Evolutionary conservation across 1,284 basidiomycete genomes (phyloP).

Genomic region (Ustilago esculenta): DNA sequence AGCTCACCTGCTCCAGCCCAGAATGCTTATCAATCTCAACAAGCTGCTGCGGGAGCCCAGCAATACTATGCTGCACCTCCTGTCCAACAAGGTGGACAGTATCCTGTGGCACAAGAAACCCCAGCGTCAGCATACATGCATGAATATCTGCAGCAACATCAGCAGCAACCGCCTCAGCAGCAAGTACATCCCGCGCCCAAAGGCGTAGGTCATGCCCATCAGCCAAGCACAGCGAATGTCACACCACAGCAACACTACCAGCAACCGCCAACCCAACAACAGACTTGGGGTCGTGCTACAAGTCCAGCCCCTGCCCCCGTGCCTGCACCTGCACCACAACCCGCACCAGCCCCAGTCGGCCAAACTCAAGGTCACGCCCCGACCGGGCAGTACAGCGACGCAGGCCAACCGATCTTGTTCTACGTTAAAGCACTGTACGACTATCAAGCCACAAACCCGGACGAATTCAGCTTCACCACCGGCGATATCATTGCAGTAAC

Average conservation of each 20-base stretch:
- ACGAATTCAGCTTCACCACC: slow-evolving; percentile 86
- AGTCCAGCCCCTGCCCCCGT: slow-evolving; percentile 22
- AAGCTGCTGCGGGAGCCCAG: slow-evolving; percentile 38
- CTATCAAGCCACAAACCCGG: slow-evolving; percentile 83
- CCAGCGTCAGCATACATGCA: slow-evolving; percentile 64
- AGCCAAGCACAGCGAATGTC: slow-evolving; percentile 27
- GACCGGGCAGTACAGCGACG: slow-evolving; percentile 78
- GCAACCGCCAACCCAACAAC: slow-evolving; percentile 37
- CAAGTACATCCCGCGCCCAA: slow-evolving; percentile 35
- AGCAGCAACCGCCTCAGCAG: slow-evolving; percentile 35
- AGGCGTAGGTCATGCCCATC: slow-evolving; percentile 23
- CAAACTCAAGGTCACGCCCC: slow-evolving; percentile 68
- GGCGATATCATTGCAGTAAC: slow-evolving; percentile 93
- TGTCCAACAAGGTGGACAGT: slow-evolving; percentile 47
- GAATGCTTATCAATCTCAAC: slow-evolving; percentile 13
- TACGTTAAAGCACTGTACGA: slow-evolving; percentile 85
- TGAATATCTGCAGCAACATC: slow-evolving; percentile 61
- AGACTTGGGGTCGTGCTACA: slow-evolving; percentile 35
- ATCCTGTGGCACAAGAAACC: slow-evolving; percentile 45
- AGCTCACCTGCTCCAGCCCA: slow-evolving; percentile 22
- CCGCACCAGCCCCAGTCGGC: slow-evolving; percentile 33
- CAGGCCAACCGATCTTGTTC: slow-evolving; percentile 81
- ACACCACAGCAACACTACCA: slow-evolving; percentile 21
- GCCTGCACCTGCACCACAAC: slow-evolving; percentile 44
- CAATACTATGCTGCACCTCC: slow-evolving; percentile 57